phyloP scores from a whole-genome alignment of 2,329 filamentous ascomycete genomes.

The Sclerotinia glacialis region DNA sequence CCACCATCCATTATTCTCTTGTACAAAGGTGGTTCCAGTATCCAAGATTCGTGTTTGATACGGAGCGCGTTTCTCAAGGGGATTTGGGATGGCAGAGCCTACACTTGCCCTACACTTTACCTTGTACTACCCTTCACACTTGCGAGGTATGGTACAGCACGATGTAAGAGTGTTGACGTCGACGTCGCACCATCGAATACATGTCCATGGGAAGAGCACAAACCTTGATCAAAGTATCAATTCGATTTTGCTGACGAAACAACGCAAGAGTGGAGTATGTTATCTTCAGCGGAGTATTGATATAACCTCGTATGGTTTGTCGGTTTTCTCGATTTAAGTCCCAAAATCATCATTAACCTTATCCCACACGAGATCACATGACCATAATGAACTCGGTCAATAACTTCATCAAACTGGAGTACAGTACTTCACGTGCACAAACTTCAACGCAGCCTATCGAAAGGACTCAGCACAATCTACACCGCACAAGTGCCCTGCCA shows the following conservation, averaged over 20 bases:
- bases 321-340: not conserved
- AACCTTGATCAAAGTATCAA: not conserved
- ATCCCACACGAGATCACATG: not conserved
- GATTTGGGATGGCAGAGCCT: not conserved
- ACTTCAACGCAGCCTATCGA: not conserved
- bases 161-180: not conserved
- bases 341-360: not conserved
- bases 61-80: slow-evolving; percentile 4
- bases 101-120: not conserved
- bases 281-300: not conserved
- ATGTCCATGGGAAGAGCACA: not conserved
- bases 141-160: not conserved
- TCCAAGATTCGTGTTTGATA: slow-evolving; percentile 17
- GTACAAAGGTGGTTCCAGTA: slow-evolving; percentile 11
- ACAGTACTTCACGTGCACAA: not conserved
- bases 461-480: not conserved
- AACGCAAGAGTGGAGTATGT: not conserved
- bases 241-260: not conserved
- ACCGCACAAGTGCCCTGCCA: not conserved
- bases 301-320: not conserved
- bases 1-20: slow-evolving; percentile 23
- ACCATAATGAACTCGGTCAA: not conserved
- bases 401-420: too few species aligned
- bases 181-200: not conserved
- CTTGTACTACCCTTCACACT: not conserved